These are phyloP conservation scores for Diacronema lutheri DNA, from an alignment of 78 protist genomes.

Conservation along the genomic window DNA sequence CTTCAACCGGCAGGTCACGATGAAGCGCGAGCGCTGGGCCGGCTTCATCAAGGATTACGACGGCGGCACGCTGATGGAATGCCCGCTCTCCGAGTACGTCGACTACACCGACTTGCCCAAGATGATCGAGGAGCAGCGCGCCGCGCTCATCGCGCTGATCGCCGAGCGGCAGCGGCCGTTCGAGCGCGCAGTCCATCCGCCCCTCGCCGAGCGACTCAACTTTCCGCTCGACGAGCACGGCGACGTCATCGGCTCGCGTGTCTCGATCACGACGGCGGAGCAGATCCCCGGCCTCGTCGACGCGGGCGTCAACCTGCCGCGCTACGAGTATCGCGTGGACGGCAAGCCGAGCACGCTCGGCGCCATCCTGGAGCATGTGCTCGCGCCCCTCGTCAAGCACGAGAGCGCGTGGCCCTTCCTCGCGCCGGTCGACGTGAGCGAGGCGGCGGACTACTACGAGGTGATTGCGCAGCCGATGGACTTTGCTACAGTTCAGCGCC, in stretches of 20 bases:
- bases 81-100: constrained; percentile 37
- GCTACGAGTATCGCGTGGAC: background rate
- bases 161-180: background rate
- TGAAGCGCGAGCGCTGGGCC: constrained; percentile 45
- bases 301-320: background rate
- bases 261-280: background rate
- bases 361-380: no score
- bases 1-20: constrained; percentile 68
- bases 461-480: constrained; percentile 51
- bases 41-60: constrained; percentile 90
- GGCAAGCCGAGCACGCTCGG: background rate
- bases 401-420: constrained; percentile 45
- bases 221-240: background rate
- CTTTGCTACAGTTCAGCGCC: background rate
- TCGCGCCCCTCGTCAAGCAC: background rate
- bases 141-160: background rate
- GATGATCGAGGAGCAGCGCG: constrained; percentile 1
- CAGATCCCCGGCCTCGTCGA: background rate
- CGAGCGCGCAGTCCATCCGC: background rate
- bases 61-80: constrained; percentile 83
- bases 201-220: no score
- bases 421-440: background rate
- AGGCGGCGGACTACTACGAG: constrained; percentile 51
- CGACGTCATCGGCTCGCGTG: background rate
- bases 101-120: constrained; percentile 28